Evolutionary conservation across 768 basidiomycete genomes (phyloP).

Genomic region (Panaeolus cyanescens): DNA sequence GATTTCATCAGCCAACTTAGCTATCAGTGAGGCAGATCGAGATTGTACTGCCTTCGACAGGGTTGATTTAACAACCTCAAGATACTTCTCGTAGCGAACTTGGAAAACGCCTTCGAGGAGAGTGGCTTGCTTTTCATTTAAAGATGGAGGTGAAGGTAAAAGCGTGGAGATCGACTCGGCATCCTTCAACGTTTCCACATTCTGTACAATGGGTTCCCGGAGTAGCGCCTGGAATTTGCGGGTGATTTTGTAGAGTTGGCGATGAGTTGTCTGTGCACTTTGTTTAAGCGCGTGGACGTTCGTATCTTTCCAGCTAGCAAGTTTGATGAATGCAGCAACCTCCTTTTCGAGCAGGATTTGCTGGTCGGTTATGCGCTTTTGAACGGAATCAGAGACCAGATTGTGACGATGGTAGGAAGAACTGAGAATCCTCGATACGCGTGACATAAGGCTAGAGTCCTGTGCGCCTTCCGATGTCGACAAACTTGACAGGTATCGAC

Average conservation of each 20-base stretch:
- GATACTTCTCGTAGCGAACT: not conserved
- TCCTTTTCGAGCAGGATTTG: slow-evolving; percentile 73
- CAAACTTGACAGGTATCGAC: slow-evolving; percentile 44
- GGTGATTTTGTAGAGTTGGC: slow-evolving; percentile 86
- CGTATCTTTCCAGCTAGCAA: slow-evolving; percentile 98
- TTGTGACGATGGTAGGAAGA: slow-evolving; percentile 63
- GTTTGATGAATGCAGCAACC: slow-evolving; percentile 81
- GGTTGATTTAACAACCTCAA: slow-evolving; percentile 1
- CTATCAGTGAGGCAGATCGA: slow-evolving; percentile 43
- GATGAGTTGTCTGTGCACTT: slow-evolving; percentile 89
- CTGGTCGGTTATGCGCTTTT: slow-evolving; percentile 52
- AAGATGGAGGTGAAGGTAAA: not conserved
- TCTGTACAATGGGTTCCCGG: slow-evolving; percentile 63
- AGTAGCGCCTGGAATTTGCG: slow-evolving; percentile 91
- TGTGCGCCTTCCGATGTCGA: slow-evolving; percentile 26
- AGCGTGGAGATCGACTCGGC: slow-evolving; percentile 35
- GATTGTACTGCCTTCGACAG: slow-evolving; percentile 16
- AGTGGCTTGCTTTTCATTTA: not conserved
- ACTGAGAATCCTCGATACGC: slow-evolving; percentile 59
- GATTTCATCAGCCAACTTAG: slow-evolving; percentile 62
- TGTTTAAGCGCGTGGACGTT: slow-evolving; percentile 93
- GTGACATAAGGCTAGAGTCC: slow-evolving; percentile 38
- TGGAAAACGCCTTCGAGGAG: not conserved
- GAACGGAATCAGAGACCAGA: slow-evolving; percentile 56
- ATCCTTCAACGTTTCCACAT: slow-evolving; percentile 37